A percentile compares a stretch with the other conserved stretches of the same genome.
Conservation (phyloP, 2,329 filamentous ascomycete species). For the Pseudocercospora cruenta region DNA sequence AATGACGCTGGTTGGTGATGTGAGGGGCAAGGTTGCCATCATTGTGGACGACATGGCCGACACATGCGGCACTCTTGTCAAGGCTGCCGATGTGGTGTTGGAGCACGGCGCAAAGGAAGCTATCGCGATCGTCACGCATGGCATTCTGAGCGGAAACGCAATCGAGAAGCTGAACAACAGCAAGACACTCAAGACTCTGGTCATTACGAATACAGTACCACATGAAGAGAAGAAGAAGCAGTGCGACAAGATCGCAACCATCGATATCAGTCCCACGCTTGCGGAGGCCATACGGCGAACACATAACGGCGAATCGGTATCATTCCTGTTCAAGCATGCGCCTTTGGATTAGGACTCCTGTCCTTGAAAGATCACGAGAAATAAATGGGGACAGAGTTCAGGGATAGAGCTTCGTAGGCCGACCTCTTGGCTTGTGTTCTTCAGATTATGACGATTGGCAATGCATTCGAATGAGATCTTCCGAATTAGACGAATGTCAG, state of each 20-base stretch:
- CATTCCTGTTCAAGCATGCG: conserved; percentile 70
- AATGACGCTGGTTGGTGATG: conserved; percentile 96
- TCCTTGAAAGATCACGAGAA: not conserved
- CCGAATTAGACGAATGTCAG: not conserved
- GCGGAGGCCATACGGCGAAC: conserved; percentile 72
- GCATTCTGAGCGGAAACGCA: conserved; percentile 84
- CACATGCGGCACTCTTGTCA: conserved; percentile 84
- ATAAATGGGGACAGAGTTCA: not conserved
- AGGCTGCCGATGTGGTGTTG: conserved; percentile 87
- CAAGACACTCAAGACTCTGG: conserved; percentile 69
- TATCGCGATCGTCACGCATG: conserved; percentile 93
- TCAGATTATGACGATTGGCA: not conserved
- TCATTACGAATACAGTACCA: conserved; percentile 89
- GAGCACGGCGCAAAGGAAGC: conserved; percentile 84
- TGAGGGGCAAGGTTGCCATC: conserved; percentile 87
- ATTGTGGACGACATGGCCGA: conserved; percentile 98
- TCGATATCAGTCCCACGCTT: conserved; percentile 85
- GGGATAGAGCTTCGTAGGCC: not conserved
- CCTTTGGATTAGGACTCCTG: conserved; percentile 41
- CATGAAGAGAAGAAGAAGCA: conserved; percentile 77
- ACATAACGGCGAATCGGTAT: conserved; percentile 69
- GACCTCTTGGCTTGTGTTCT: not conserved
- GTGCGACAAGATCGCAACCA: conserved; percentile 82
- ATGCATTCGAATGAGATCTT: not conserved
- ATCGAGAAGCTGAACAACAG: conserved; percentile 84